Conservation (phyloP, 2,329 filamentous ascomycete genomes). For the Fusarium mundagurra region DNA sequence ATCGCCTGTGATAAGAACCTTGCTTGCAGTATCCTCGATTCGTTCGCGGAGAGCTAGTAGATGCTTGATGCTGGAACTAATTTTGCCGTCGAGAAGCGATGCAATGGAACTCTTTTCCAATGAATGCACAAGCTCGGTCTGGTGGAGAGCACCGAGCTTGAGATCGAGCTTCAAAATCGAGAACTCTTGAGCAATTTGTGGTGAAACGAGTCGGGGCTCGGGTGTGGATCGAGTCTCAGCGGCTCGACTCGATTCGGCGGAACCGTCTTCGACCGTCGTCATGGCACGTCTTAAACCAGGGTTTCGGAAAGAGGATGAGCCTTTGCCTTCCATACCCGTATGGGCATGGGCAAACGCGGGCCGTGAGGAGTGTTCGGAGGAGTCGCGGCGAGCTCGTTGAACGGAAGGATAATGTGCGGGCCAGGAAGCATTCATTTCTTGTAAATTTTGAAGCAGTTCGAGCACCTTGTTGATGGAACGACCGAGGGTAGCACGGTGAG, state of each 20-base stretch:
- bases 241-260: slow-evolving; percentile 77
- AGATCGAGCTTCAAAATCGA: slow-evolving; percentile 95
- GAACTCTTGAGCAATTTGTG: slow-evolving; percentile 94
- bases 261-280: slow-evolving; percentile 68
- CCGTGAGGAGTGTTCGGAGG: slow-evolving; percentile 61
- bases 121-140: slow-evolving; percentile 92
- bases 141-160: slow-evolving; percentile 86
- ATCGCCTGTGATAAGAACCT: slow-evolving; percentile 95
- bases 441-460: slow-evolving; percentile 82
- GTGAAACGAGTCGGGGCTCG: slow-evolving; percentile 87
- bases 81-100: slow-evolving; percentile 90
- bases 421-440: slow-evolving; percentile 91
- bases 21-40: slow-evolving; percentile 97
- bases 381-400: slow-evolving; percentile 64
- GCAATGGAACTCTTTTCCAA: slow-evolving; percentile 92
- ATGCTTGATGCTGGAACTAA: slow-evolving; percentile 92
- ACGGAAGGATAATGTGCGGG: slow-evolving; percentile 94
- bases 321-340: slow-evolving; percentile 63
- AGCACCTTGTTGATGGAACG: slow-evolving; percentile 88
- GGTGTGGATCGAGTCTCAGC: slow-evolving; percentile 68
- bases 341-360: slow-evolving; percentile 72
- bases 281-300: slow-evolving; percentile 72
- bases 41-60: slow-evolving; percentile 86
- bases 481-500: slow-evolving; percentile 86
- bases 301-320: slow-evolving; percentile 56